Conservation (phyloP, 805 yeast species). For the Saturnispora diversa region DNA sequence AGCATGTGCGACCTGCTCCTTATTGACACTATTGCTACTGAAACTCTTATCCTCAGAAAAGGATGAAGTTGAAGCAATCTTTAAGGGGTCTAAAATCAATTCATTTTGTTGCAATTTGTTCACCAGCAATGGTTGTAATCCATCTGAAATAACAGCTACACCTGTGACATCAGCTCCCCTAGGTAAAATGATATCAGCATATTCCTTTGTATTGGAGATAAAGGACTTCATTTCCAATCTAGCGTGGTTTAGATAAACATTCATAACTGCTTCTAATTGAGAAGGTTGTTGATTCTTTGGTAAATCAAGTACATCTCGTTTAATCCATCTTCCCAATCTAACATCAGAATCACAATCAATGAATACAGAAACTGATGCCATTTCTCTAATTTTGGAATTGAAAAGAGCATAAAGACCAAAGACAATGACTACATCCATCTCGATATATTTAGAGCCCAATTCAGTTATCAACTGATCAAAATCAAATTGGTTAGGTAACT, state of each 20-base stretch:
- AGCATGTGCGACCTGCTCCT: constrained; percentile 12
- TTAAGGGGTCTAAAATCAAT: constrained; percentile 1
- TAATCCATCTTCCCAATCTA: constrained; percentile 72
- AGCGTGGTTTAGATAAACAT: constrained; percentile 45
- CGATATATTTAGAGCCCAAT: constrained; percentile 2
- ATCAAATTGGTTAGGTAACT: constrained; percentile 36
- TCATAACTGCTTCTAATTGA: constrained; percentile 32
- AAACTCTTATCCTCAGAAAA: background rate
- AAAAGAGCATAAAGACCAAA: constrained; percentile 78
- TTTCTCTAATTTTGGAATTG: constrained; percentile 44
- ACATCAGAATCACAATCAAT: constrained; percentile 82
- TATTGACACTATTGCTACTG: constrained; percentile 9
- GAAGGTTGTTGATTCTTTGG: constrained; percentile 6
- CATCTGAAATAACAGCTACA: constrained; percentile 54
- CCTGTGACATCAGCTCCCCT: constrained; percentile 58
- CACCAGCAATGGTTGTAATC: constrained; percentile 37
- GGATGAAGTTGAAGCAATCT: background rate
- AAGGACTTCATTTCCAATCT: constrained; percentile 61
- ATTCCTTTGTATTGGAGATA: constrained; percentile 60
- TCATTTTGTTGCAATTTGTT: constrained; percentile 13
- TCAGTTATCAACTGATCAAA: constrained; percentile 26
- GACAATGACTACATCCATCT: constrained; percentile 38
- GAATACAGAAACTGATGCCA: constrained; percentile 62
- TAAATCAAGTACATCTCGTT: constrained; percentile 24
- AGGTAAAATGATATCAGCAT: constrained; percentile 69